Evolutionary conservation across 1,284 basidiomycete genomes (phyloP).

Genomic region (Apiotrichum sp.): DNA sequence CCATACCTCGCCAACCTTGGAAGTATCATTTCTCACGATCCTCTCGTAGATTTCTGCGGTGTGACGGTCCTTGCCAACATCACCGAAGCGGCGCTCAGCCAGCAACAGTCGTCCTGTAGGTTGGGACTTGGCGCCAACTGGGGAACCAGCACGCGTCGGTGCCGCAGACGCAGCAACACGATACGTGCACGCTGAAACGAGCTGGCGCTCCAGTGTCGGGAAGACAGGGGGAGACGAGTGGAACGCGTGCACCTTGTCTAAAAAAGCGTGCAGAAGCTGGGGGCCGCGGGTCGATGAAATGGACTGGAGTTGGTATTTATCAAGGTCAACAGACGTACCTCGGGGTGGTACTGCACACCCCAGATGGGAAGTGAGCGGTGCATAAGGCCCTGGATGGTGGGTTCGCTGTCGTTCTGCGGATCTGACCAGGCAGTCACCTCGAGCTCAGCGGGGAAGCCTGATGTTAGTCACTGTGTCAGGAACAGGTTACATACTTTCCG

Average conservation of each 20-base stretch:
- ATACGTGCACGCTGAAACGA: conserved; percentile 37
- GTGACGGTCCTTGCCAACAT: conserved; percentile 15
- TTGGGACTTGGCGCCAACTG: neutral
- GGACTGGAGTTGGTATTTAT: conserved; percentile 30
- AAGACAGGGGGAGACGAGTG: conserved; percentile 26
- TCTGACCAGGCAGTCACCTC: conserved; percentile 49
- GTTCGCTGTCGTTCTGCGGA: conserved; percentile 25
- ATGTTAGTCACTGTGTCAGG: neutral
- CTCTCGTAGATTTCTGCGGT: conserved; percentile 47
- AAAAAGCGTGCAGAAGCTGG: conserved; percentile 44
- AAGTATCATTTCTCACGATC: conserved; percentile 31
- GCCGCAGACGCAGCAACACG: conserved; percentile 24
- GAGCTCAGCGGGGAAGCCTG: conserved; percentile 48
- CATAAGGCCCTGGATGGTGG: conserved; percentile 44
- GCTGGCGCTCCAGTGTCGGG: conserved; percentile 27
- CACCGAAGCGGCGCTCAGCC: conserved; percentile 23
- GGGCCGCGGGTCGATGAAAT: conserved; percentile 47
- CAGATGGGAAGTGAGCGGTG: conserved; percentile 70
- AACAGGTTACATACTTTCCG: conserved; percentile 23
- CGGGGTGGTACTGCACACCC: conserved; percentile 96
- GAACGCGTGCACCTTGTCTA: conserved; percentile 29
- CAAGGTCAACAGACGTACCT: conserved; percentile 44
- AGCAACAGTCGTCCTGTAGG: conserved; percentile 11
- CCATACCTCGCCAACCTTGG: conserved; percentile 49
- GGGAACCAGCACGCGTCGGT: conserved; percentile 12